Percentiles rank a stretch among this genome's conserved stretches.
Evolutionary conservation across 2,329 filamentous ascomycete genomes (phyloP).

Genomic region (Calonectria naviculata): DNA sequence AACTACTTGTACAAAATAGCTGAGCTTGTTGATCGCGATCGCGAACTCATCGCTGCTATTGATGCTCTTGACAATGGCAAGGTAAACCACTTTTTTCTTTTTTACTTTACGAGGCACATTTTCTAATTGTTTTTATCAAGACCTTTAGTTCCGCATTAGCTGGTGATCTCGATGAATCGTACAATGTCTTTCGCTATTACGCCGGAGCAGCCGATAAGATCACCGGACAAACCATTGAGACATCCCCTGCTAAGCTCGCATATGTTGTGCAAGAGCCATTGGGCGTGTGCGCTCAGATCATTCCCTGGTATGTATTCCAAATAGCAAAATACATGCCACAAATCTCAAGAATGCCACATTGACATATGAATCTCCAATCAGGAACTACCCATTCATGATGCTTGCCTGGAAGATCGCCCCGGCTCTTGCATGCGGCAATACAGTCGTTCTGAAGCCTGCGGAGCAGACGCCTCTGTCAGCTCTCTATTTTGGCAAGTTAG

Average conservation of each 20-base stretch:
- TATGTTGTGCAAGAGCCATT: conserved; percentile 76
- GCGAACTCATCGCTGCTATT: conserved; percentile 21
- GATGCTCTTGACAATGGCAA: conserved; percentile 18
- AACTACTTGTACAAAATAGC: conserved; percentile 21
- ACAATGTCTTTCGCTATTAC: conserved; percentile 70
- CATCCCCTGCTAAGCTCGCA: conserved; percentile 70
- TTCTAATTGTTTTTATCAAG: not conserved
- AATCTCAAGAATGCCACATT: not conserved
- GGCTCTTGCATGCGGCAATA: conserved; percentile 69
- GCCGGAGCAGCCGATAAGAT: conserved; percentile 79
- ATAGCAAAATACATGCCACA: not conserved
- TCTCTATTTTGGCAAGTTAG: conserved; percentile 69
- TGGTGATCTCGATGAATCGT: conserved; percentile 63
- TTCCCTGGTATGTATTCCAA: conserved; percentile 57
- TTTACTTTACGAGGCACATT: not conserved
- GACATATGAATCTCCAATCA: not conserved
- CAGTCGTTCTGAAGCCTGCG: conserved; percentile 67
- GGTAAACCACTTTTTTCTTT: not conserved
- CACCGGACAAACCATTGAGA: conserved; percentile 75
- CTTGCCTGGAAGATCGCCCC: conserved; percentile 78
- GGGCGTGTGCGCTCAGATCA: conserved; percentile 75
- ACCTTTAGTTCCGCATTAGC: conserved; percentile 54
- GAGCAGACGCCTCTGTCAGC: conserved; percentile 70
- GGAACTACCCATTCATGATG: conserved; percentile 49
- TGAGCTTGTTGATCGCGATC: conserved; percentile 23